Evolutionary conservation across 495 filamentous ascomycete genomes (phyloP).

Genomic region (Patellaria atrata): DNA sequence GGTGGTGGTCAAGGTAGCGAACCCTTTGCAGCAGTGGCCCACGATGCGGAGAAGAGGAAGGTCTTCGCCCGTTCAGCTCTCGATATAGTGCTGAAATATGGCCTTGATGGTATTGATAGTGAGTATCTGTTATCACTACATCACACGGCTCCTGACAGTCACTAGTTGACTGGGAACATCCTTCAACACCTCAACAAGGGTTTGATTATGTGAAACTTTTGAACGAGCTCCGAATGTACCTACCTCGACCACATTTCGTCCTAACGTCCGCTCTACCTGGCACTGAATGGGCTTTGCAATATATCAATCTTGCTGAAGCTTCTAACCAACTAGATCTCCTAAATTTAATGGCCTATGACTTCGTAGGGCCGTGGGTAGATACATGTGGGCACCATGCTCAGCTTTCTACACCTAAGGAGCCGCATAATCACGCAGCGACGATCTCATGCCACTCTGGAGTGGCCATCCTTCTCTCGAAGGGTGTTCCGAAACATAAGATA

Average conservation of each 20-base stretch:
- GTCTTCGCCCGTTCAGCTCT: conserved; percentile 61
- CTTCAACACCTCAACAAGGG: conserved; percentile 52
- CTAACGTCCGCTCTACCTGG: conserved; percentile 76
- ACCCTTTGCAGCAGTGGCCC: conserved; percentile 61
- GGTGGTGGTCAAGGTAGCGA: conserved; percentile 64
- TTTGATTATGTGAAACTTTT: conserved; percentile 60
- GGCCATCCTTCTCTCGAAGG: conserved; percentile 46
- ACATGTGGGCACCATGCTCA: conserved; percentile 67
- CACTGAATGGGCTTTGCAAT: conserved; percentile 52
- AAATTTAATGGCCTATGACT: conserved; percentile 81
- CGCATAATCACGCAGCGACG: conserved; percentile 33
- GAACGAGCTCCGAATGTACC: conserved; percentile 47
- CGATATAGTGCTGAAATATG: conserved; percentile 57
- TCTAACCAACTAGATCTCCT: conserved; percentile 58
- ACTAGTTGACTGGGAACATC: conserved; percentile 89
- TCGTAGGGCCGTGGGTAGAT: conserved; percentile 62
- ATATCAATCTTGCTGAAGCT: conserved; percentile 58
- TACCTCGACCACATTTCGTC: conserved; percentile 61
- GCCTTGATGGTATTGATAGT: conserved; percentile 82
- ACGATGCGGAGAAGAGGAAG: conserved; percentile 42
- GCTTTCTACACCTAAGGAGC: conserved; percentile 45
- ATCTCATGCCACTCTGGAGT: conserved; percentile 54
- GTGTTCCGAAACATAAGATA: conserved; percentile 60
- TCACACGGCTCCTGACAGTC: neutral
- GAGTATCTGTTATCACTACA: too few species aligned